Conservation (phyloP, 768 basidiomycete species). For the Rhizopogon roseolus region DNA sequence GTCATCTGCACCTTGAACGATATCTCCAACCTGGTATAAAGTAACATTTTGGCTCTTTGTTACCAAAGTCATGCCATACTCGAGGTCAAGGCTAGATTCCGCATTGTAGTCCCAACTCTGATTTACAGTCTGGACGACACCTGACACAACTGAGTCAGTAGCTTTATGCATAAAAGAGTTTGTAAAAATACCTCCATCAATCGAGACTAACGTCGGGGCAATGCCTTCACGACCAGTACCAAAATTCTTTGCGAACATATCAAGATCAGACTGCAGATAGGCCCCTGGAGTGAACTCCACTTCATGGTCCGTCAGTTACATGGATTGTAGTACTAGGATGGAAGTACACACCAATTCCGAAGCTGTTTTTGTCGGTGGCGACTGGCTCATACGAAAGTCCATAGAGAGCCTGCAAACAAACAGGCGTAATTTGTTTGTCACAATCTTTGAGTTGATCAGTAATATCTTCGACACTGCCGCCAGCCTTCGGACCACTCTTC, state of each 20-base stretch:
- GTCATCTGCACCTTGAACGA: conserved; percentile 18
- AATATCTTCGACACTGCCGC: conserved; percentile 21
- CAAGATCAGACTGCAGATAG: conserved; percentile 39
- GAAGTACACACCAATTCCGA: conserved; percentile 40
- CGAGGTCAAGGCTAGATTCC: conserved; percentile 70
- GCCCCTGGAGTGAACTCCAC: conserved; percentile 51
- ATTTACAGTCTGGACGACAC: conserved; percentile 39
- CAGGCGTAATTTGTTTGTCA: conserved; percentile 44
- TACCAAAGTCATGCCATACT: conserved; percentile 55
- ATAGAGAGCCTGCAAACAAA: conserved; percentile 56
- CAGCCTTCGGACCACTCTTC: conserved; percentile 10
- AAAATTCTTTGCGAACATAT: conserved; percentile 37
- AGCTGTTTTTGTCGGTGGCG: conserved; percentile 41
- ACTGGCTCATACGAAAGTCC: conserved; percentile 43
- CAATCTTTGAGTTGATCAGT: conserved; percentile 23
- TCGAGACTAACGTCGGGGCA: conserved; percentile 12
- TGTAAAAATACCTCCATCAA: conserved; percentile 38
- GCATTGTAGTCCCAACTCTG: conserved; percentile 39
- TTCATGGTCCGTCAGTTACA: conserved; percentile 22
- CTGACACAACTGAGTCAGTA: conserved; percentile 12
- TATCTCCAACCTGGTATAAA: conserved; percentile 38
- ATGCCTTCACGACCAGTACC: conserved; percentile 26
- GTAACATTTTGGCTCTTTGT: conserved; percentile 29
- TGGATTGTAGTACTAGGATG: background rate
- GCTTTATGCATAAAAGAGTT: background rate